Conservation (phyloP, 345 rosid species). For the Nasturtium officinale region DNA sequence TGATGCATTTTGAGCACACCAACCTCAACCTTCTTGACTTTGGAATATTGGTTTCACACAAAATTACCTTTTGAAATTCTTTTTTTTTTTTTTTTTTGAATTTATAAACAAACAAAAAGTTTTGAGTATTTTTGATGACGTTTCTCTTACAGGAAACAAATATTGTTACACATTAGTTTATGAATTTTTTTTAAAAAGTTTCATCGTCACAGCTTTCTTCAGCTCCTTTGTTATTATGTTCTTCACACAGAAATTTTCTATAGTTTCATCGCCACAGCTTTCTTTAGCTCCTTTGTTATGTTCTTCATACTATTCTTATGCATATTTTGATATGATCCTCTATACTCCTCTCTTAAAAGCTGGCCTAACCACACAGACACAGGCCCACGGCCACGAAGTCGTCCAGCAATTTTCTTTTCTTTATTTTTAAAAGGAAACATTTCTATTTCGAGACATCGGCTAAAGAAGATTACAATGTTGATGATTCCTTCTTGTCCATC, state of each 20-base stretch:
- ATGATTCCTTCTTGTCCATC: conserved; percentile 74
- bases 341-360: neutral
- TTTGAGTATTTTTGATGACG: conserved; percentile 23
- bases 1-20: neutral
- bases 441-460: conserved; percentile 96
- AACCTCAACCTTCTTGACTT: conserved; percentile 12
- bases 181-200: neutral
- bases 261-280: no score
- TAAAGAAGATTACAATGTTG: conserved; percentile 91
- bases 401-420: conserved; percentile 5
- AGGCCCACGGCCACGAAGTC: conserved; percentile 18
- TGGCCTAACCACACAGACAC: conserved; percentile 12
- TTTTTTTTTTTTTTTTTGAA: neutral
- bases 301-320: no score
- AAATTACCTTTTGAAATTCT: neutral
- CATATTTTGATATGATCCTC: neutral
- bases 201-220: neutral
- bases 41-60: neutral
- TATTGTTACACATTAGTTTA: conserved; percentile 1
- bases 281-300: neutral
- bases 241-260: no score
- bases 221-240: neutral
- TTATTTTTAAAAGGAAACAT: conserved; percentile 92
- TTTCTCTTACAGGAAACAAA: conserved; percentile 22
- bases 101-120: conserved; percentile 10